Conservation (phyloP, 371 early-diverging fungal genomes). For the Mucor sp. region DNA sequence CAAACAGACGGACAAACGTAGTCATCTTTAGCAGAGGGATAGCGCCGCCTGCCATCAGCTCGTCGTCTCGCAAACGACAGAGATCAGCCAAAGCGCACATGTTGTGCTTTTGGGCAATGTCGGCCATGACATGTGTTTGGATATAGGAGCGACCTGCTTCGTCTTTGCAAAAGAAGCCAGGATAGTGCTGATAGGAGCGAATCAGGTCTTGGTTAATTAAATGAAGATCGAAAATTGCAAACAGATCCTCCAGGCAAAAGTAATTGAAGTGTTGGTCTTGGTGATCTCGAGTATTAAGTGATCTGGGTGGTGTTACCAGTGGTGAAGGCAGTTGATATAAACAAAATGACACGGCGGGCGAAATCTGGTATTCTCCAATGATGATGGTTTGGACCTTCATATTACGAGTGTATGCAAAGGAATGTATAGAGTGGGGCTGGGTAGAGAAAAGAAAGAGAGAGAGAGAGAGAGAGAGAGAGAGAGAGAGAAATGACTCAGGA, state of each 20-base stretch:
- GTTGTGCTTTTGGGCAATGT: constrained; percentile 13
- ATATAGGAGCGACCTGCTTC: constrained; percentile 10
- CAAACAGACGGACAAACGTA: constrained; percentile 10
- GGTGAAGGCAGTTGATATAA: constrained; percentile 22
- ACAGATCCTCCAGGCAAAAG: constrained; percentile 21
- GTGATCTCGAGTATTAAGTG: neutral
- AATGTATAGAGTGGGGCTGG: neutral
- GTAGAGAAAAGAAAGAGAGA: neutral
- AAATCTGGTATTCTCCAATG: constrained; percentile 19
- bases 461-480: neutral
- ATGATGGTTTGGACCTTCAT: constrained; percentile 18
- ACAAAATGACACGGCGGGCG: constrained; percentile 13
- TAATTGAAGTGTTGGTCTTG: constrained; percentile 9
- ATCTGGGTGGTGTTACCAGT: constrained; percentile 12
- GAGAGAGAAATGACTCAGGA: neutral
- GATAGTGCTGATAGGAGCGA: constrained; percentile 3
- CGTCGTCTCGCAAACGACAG: constrained; percentile 12
- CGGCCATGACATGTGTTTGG: constrained; percentile 13
- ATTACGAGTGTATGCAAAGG: neutral
- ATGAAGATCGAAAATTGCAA: constrained; percentile 16
- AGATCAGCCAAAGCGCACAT: constrained; percentile 11
- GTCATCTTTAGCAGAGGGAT: constrained; percentile 17
- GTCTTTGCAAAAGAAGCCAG: constrained; percentile 20
- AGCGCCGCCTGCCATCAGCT: constrained; percentile 11
- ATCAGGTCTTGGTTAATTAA: constrained; percentile 3